Percentiles rank a stretch among this genome's conserved stretches.
Conservation (phyloP, 495 filamentous ascomycete species). For the Aspergillus nanangensis region DNA sequence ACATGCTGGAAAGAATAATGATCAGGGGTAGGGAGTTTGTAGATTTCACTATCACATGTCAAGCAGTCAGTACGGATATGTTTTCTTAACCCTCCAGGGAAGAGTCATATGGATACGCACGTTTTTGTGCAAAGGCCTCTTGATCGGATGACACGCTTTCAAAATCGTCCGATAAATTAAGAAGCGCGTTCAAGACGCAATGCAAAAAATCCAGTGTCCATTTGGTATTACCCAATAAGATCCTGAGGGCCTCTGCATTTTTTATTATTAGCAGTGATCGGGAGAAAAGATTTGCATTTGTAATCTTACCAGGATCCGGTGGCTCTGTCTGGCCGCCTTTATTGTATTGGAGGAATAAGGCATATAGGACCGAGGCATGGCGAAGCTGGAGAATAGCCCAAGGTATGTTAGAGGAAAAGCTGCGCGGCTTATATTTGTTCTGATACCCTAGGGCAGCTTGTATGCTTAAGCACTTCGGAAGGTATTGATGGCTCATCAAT, state of each 20-base stretch:
- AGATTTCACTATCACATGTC: constrained; percentile 39
- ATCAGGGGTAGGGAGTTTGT: constrained; percentile 58
- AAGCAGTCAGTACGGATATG: no score
- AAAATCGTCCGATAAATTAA: constrained; percentile 55
- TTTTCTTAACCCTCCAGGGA: no score
- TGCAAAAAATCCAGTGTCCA: constrained; percentile 69
- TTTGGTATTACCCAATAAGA: constrained; percentile 42
- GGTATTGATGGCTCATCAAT: constrained; percentile 60
- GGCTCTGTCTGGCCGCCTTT: constrained; percentile 48
- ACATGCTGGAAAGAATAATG: constrained; percentile 67
- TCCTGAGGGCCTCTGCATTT: constrained; percentile 34
- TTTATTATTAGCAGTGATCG: constrained; percentile 23
- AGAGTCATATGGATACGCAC: constrained; percentile 20
- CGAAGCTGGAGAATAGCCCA: constrained; percentile 69
- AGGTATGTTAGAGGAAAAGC: constrained; percentile 64
- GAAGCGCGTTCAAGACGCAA: constrained; percentile 64
- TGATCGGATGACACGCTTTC: constrained; percentile 34
- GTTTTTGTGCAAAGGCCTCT: constrained; percentile 40
- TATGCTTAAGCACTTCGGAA: constrained; percentile 67
- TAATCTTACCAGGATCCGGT: constrained; percentile 56
- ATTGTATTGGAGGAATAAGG: constrained; percentile 50
- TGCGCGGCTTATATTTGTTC: constrained; percentile 53
- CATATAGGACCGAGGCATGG: constrained; percentile 63
- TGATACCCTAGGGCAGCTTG: constrained; percentile 65
- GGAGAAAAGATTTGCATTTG: not conserved